Evolutionary conservation across 495 filamentous ascomycete species (phyloP), one percentile per base, ranked within the genome.

Genomic region (Podospora tetraspora): DNA sequence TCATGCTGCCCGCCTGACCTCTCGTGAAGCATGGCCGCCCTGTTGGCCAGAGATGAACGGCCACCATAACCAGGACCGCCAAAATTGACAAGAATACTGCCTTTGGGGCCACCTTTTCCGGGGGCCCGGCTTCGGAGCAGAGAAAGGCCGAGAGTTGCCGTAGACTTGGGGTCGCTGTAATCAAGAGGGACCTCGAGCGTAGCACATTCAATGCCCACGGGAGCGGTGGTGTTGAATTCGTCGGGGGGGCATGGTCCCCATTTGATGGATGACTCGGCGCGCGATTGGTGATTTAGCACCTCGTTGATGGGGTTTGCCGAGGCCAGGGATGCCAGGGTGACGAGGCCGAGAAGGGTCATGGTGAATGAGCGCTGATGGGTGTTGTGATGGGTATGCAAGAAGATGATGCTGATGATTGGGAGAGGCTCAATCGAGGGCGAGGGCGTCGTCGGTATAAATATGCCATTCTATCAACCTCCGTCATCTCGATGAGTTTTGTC

Each of bases 31-130:
- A 72, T 19, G 13, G 29, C 13, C 6, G 30, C 70, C 19, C 64
- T 25, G 52, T 25, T 72, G 19, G 69, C 71, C 25, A 79, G 29
- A 21, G 68, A 63, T 9, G 52, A 11, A 22, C 75, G 70, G 21
- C 63, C 71, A 4, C 61, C 65, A 12, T 68, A 72, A 0, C 81
- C 82, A 0, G 81, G 81, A 1, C 81, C 81, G 4, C 82, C 82
- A 70, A 82, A 81, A 73, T 84, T 82, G 71, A 84, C 66, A 24
- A 80, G 68, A 25, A 84, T 81, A 43, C 74, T 80, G 29, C 81
- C 81, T 58, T 76, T 79, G 4, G 73, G 72, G 0, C 75, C 77
- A 2, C 43, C 43, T 43, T 74, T 65, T 11, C 67, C 64, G 9
- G 64, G 22, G 19, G 82, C 77, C 1, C 66, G 66, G 27, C 79